Base-by-base conservation (phyloP, 495 filamentous ascomycete species). In the Clavariopsis aquatica region DNA sequence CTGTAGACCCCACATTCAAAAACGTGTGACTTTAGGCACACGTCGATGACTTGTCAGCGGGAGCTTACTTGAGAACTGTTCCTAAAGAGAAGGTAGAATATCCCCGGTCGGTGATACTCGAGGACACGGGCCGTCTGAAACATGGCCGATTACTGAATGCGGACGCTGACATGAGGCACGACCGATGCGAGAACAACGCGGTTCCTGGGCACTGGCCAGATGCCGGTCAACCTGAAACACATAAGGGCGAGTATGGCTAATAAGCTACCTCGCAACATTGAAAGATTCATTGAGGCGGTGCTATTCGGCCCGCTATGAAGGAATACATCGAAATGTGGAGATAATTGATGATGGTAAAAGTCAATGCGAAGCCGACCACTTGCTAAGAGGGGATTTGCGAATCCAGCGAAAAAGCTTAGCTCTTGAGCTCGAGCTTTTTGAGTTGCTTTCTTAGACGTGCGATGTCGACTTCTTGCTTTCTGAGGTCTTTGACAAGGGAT, bases 401-500 rank as follows among this genome's bases (percentile, higher is more conserved):
- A 23, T 23, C 24, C 8, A 20, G 27, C 22, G 38, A 22, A 52
- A 13, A 29, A 59, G 38, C 6, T 43, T n/a, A 43, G 15, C 8
- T 43, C 27, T 41, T 23, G 6, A 6, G 38, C 38, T 58, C 54
- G 27, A 64, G 41, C 64, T 73, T 76, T 65, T 62, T 63, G 17
- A 77, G 60, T 20, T 62, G 60, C 60, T 77, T 77, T 57, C 75
- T 64, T 24, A 68, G 2, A 45, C 72, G 69, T 23, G 61, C 51
- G 31, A 77, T 72, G 23, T 74, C 74, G 22, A 69, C 55, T 47
- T 77, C 74, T 2, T 67, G 57, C 46, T 59, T 66, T 17, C 74
- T 56, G 57, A 79, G 72, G n/a, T 71, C 59, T 34, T 60, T 65
- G 23, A 61, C 47, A 13, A 74, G 53, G 26, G 72, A 62, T 8